These are phyloP conservation scores for Takashimella tepidaria DNA, from an alignment of 1,284 basidiomycete genomes.

Conservation along the genomic window DNA sequence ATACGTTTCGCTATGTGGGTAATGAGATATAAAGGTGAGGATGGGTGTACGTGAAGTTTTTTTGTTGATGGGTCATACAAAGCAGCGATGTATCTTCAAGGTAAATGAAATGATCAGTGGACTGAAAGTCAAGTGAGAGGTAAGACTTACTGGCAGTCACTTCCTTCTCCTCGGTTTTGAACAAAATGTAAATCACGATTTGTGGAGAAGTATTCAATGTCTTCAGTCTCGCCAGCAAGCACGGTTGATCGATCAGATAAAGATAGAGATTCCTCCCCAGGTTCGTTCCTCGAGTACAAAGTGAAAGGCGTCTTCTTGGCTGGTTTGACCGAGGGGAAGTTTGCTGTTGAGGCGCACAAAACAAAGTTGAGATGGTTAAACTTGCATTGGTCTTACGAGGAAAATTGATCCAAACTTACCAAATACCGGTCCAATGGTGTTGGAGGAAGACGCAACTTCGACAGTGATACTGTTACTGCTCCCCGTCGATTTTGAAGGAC, in stretches of 20 bases:
- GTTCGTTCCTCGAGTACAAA: conserved; percentile 56
- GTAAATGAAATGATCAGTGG: neutral
- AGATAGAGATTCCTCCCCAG: conserved; percentile 29
- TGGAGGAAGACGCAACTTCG: conserved; percentile 44
- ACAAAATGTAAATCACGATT: conserved; percentile 49
- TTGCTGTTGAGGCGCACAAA: conserved; percentile 51
- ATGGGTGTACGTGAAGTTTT: conserved; percentile 59
- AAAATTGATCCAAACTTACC: conserved; percentile 55
- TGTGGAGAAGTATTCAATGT: conserved; percentile 58
- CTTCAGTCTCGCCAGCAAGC: conserved; percentile 66
- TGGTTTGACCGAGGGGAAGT: conserved; percentile 66
- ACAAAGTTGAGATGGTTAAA: conserved; percentile 5
- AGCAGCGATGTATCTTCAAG: conserved; percentile 46
- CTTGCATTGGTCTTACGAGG: neutral
- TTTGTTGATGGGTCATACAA: conserved; percentile 63
- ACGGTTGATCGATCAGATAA: conserved; percentile 55
- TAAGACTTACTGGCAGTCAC: conserved; percentile 43
- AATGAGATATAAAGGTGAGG: conserved; percentile 67
- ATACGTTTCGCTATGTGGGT: conserved; percentile 74
- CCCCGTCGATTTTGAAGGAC: neutral
- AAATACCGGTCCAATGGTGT: conserved; percentile 62
- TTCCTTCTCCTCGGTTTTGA: conserved; percentile 49
- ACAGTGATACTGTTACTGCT: conserved; percentile 23
- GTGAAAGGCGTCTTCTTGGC: conserved; percentile 60
- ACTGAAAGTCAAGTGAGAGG: conserved; percentile 2